phyloP scores from a whole-genome alignment of 2,329 filamentous ascomycete species.

The Neonectria coccinea region DNA sequence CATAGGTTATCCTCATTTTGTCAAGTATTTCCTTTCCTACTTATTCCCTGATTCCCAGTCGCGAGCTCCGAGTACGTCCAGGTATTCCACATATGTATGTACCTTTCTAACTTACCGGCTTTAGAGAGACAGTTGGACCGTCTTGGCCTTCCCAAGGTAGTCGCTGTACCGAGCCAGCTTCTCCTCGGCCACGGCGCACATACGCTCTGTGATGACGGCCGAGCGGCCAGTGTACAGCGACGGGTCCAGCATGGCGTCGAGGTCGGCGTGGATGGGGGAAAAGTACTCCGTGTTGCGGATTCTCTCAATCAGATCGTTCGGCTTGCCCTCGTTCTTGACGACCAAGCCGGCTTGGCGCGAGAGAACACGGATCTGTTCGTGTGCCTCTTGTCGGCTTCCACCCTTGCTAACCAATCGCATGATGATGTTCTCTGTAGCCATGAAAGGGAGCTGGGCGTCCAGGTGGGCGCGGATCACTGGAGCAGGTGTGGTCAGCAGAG shows the following conservation, averaged over 20 bases:
- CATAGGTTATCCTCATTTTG: no score
- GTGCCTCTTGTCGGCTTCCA: constrained; percentile 34
- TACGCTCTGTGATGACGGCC: constrained; percentile 30
- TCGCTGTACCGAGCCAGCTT: constrained; percentile 32
- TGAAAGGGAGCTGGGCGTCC: constrained; percentile 32
- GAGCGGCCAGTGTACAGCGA: constrained; percentile 36
- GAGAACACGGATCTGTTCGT: constrained; percentile 40
- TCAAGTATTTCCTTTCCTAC: no score
- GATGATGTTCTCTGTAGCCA: constrained; percentile 39
- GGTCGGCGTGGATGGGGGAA: constrained; percentile 34
- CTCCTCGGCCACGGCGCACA: constrained; percentile 33
- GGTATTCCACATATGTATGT: no score
- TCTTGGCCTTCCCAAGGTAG: constrained; percentile 29
- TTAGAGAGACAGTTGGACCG: constrained; percentile 30
- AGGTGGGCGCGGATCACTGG: constrained; percentile 23
- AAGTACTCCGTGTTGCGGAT: constrained; percentile 40
- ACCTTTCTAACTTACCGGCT: background rate
- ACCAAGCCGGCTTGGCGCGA: constrained; percentile 33
- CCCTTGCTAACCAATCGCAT: constrained; percentile 36
- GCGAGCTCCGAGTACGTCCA: no score
- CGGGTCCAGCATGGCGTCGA: constrained; percentile 34
- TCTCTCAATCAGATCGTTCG: constrained; percentile 37
- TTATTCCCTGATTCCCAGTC: no score
- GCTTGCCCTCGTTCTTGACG: constrained; percentile 35
- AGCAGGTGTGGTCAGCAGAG: background rate